Percentiles rank a stretch among this genome's conserved stretches.
Conservation (phyloP, 1,284 basidiomycete species). For the Microbotryum violaceum region DNA sequence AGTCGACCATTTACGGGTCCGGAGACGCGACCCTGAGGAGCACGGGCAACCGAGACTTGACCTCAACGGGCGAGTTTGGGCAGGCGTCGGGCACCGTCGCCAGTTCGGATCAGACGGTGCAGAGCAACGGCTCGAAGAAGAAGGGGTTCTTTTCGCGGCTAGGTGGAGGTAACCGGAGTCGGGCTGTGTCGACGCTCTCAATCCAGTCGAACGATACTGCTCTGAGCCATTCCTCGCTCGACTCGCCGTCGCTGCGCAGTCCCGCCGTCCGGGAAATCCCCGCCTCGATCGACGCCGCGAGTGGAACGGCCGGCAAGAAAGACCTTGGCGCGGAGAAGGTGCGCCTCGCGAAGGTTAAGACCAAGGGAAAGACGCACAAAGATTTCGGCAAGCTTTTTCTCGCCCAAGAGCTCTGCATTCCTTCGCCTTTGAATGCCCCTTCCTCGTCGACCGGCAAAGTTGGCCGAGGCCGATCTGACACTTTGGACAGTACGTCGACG, state of each 20-base stretch:
- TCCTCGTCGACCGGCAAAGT: background rate
- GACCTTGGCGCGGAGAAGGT: conserved; percentile 4
- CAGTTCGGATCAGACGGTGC: too few relatives aligned
- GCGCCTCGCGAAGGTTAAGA: conserved; percentile 9
- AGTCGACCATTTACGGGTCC: background rate
- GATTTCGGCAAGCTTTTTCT: conserved; percentile 38
- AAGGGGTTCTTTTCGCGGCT: conserved; percentile 1
- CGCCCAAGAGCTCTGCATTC: conserved; percentile 37
- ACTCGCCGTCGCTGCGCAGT: background rate
- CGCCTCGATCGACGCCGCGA: background rate
- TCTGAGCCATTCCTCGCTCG: background rate
- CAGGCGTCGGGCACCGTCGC: too few relatives aligned
- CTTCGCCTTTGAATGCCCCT: background rate
- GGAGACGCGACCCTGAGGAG: too few relatives aligned
- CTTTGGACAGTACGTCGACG: conserved; percentile 2
- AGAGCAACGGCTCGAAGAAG: background rate
- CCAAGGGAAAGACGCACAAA: conserved; percentile 24
- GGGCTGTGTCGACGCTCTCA: background rate
- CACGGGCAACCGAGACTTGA: too few relatives aligned
- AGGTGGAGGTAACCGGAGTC: background rate
- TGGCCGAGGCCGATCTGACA: background rate
- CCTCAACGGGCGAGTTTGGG: too few relatives aligned
- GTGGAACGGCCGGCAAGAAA: background rate
- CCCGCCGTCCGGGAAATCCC: background rate
- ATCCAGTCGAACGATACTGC: background rate